Evolutionary conservation across 441 rosid species (phyloP).

Genomic region (Croton laevigatus): DNA sequence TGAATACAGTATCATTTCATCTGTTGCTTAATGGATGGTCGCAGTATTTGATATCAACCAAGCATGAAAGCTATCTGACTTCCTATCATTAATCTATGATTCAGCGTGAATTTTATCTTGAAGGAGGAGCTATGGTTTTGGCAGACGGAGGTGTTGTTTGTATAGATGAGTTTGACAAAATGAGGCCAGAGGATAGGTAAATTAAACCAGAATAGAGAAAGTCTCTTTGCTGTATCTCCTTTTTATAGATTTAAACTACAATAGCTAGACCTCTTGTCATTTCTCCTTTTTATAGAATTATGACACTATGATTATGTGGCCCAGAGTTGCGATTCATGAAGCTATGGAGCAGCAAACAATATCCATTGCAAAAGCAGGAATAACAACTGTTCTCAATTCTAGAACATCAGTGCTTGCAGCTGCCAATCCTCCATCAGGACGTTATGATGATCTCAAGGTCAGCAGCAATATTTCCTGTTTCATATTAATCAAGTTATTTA

Average conservation of each 20-base stretch:
- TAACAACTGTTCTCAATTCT: conserved; percentile 94
- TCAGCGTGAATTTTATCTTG: conserved; percentile 97
- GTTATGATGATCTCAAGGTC: conserved; percentile 98
- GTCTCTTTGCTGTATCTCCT: conserved; percentile 1
- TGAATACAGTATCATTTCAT: conserved; percentile 2
- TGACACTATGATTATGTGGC: conserved; percentile 5
- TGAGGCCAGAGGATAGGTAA: conserved; percentile 98
- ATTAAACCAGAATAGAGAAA: conserved; percentile 13
- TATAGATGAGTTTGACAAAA: conserved; percentile 96
- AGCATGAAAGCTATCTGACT: conserved; percentile 24
- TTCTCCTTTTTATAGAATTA: conserved; percentile 7
- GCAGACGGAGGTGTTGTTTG: conserved; percentile 99
- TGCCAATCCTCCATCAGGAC: conserved; percentile 98
- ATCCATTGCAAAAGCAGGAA: conserved; percentile 98
- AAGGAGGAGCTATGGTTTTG: conserved; percentile 99
- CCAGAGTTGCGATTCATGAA: conserved; percentile 98
- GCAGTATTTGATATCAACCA: background rate
- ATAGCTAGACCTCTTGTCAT: background rate
- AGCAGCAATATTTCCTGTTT: conserved; percentile 11
- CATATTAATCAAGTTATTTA: conserved; percentile 9
- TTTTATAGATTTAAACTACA: background rate
- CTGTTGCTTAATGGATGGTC: background rate
- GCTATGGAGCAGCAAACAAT: conserved; percentile 99
- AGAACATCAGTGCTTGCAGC: conserved; percentile 98
- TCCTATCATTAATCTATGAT: conserved; percentile 16